A percentile compares a stretch with the other conserved stretches of the same genome.
phyloP scores from a whole-genome alignment of 169 alveolate genomes.

The Cryptosporidium viatorum region DNA sequence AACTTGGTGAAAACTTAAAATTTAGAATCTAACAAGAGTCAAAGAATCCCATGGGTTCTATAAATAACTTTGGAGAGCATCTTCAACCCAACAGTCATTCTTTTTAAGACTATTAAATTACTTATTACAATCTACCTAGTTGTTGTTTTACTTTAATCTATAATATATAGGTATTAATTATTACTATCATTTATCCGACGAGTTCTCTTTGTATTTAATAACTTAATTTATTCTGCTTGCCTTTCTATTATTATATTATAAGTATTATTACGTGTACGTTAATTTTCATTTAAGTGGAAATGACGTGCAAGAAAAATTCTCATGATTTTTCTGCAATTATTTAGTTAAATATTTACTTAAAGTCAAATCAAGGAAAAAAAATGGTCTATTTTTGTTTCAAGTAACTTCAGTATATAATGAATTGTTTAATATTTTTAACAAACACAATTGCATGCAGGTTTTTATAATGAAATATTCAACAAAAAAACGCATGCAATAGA shows the following conservation, averaged over 20 bases:
- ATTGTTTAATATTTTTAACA: too few relatives aligned
- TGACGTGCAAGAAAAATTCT: neutral
- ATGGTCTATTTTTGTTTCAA: too few relatives aligned
- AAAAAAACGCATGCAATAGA: neutral
- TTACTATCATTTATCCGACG: neutral
- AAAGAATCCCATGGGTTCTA: neutral
- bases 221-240: neutral
- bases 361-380: too few relatives aligned
- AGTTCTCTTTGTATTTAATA: neutral
- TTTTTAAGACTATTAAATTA: constrained; percentile 1
- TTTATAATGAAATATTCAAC: neutral
- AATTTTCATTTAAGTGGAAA: neutral
- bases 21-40: neutral
- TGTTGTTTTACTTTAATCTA: constrained; percentile 21
- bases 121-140: neutral
- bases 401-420: neutral
- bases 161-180: constrained; percentile 63
- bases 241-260: neutral
- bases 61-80: neutral
- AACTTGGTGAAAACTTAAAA: neutral
- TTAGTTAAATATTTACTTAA: too few relatives aligned
- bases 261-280: neutral
- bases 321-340: too few relatives aligned
- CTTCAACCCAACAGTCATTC: neutral
- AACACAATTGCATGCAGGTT: neutral